Percentiles rank a stretch among this genome's conserved stretches.
phyloP scores from a whole-genome alignment of 2,329 filamentous ascomycete genomes.

The Penicillium sp. region DNA sequence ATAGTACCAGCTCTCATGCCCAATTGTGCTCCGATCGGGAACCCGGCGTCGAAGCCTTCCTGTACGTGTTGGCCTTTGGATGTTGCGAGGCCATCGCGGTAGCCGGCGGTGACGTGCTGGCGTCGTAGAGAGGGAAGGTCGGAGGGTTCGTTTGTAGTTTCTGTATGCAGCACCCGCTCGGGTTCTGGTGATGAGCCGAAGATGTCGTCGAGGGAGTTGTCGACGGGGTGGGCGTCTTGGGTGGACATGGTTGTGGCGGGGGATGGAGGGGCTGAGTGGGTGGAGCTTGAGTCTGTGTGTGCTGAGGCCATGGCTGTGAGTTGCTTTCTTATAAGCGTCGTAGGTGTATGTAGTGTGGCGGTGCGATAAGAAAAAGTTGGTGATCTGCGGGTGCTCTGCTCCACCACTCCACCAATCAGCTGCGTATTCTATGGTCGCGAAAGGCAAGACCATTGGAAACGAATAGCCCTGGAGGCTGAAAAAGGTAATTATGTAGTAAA shows the following conservation, averaged over 20 bases:
- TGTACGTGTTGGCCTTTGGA: constrained; percentile 77
- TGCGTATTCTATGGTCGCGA: too few species aligned
- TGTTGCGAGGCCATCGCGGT: constrained; percentile 76
- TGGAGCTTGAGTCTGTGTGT: constrained; percentile 16
- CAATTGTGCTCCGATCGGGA: constrained; percentile 73
- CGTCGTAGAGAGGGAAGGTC: constrained; percentile 71
- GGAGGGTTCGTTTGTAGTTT: constrained; percentile 44
- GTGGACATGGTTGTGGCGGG: constrained; percentile 24
- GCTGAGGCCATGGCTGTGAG: constrained; percentile 10
- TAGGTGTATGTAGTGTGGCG: neutral
- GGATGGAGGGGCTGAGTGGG: constrained; percentile 15
- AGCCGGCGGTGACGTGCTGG: constrained; percentile 78
- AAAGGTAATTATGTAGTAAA: too few species aligned
- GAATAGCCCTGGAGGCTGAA: too few species aligned
- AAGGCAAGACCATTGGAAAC: too few species aligned
- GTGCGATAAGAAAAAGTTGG: constrained; percentile 3
- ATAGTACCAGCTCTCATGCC: constrained; percentile 70
- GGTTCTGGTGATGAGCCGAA: constrained; percentile 40
- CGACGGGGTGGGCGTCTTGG: constrained; percentile 12
- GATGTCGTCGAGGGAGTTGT: constrained; percentile 39
- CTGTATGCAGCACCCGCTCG: neutral
- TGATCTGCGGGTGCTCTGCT: neutral
- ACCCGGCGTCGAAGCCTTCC: constrained; percentile 86
- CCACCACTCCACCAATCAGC: too few species aligned
- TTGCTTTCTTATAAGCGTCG: neutral